Evolutionary conservation across 768 basidiomycete genomes (phyloP).

Genomic region (Leucocoprinus sp.): DNA sequence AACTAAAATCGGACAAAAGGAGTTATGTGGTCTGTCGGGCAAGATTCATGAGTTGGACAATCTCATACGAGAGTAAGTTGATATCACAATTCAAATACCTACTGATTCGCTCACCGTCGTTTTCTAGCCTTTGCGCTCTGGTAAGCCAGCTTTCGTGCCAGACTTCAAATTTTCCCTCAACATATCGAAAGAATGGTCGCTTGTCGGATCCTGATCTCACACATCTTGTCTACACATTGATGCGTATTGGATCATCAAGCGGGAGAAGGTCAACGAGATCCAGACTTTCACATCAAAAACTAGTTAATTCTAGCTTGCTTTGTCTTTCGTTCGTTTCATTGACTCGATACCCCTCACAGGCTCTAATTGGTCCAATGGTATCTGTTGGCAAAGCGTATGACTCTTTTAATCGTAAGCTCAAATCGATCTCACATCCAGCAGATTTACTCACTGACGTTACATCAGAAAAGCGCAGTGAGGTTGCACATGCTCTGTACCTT

Average conservation of each 20-base stretch:
- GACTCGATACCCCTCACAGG: background rate
- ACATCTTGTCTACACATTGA: conserved; percentile 8
- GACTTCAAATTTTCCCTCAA: background rate
- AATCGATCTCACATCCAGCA: background rate
- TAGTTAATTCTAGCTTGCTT: conserved; percentile 3
- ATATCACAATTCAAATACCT: background rate
- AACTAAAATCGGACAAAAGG: conserved; percentile 28
- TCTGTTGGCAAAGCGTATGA: conserved; percentile 10
- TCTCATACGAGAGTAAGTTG: conserved; percentile 31
- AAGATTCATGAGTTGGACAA: conserved; percentile 33
- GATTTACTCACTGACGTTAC: background rate
- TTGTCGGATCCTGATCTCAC: conserved; percentile 12
- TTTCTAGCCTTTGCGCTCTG: conserved; percentile 4
- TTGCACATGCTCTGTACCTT: conserved; percentile 40
- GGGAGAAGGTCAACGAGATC: conserved; percentile 11
- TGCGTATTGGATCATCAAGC: conserved; percentile 11
- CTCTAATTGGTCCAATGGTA: conserved; percentile 2
- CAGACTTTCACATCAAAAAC: conserved; percentile 11
- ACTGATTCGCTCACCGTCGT: background rate
- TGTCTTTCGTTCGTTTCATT: background rate
- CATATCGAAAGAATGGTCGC: conserved; percentile 13
- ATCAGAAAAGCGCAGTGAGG: conserved; percentile 35
- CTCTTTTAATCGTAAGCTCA: conserved; percentile 18
- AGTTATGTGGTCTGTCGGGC: conserved; percentile 32
- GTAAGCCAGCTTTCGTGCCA: background rate